Percentiles rank a stretch among this genome's conserved stretches.
Conservation (phyloP, 805 yeast genomes). For the Ogataea pilisensis region DNA sequence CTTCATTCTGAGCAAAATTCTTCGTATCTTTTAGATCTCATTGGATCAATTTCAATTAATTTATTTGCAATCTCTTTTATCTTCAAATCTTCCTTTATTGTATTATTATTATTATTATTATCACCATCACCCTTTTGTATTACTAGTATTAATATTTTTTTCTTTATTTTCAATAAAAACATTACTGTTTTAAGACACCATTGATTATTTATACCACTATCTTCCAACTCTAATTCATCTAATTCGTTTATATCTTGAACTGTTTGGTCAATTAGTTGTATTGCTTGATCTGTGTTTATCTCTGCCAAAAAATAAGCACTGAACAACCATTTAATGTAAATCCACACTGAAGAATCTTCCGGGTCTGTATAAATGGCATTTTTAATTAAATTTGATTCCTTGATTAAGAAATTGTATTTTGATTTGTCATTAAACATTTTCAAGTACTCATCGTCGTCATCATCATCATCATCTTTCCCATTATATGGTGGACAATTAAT, state of each 20-base stretch:
- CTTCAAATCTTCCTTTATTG: constrained; percentile 17
- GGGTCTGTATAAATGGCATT: constrained; percentile 92
- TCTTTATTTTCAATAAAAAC: constrained; percentile 38
- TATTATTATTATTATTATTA: constrained; percentile 14
- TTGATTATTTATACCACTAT: constrained; percentile 54
- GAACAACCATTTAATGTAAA: constrained; percentile 77
- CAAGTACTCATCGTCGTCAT: constrained; percentile 13
- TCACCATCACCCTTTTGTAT: background rate
- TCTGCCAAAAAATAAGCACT: constrained; percentile 39
- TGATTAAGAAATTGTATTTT: constrained; percentile 33
- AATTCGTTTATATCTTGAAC: constrained; percentile 52
- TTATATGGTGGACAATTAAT: constrained; percentile 13
- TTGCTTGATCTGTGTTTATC: constrained; percentile 23
- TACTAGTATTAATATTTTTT: background rate
- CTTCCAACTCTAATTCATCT: constrained; percentile 68
- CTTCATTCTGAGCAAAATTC: constrained; percentile 25
- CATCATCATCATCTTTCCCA: constrained; percentile 9
- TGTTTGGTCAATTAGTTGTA: constrained; percentile 41
- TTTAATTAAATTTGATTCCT: constrained; percentile 65
- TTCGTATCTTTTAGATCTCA: constrained; percentile 56
- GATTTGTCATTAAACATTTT: constrained; percentile 13
- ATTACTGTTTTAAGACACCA: constrained; percentile 70
- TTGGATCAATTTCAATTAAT: constrained; percentile 56
- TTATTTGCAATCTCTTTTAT: constrained; percentile 35
- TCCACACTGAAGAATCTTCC: constrained; percentile 92